Percentiles rank a stretch among this genome's conserved stretches.
Conservation (phyloP, 176 grass and related monocot genomes). For the Zoysia japonica region DNA sequence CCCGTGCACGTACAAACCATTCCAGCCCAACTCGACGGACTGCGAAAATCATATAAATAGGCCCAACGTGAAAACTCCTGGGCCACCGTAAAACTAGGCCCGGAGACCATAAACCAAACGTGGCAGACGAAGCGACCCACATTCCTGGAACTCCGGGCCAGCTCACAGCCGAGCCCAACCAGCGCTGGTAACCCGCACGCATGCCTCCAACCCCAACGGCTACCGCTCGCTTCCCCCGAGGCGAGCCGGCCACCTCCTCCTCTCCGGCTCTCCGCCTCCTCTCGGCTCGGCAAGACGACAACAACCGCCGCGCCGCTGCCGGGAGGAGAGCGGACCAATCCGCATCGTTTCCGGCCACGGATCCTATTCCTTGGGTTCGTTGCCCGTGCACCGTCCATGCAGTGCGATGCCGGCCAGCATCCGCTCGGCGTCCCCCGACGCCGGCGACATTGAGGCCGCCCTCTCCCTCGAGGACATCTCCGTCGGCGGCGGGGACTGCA, state of each 20-base stretch:
- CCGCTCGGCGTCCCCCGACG: constrained; percentile 3
- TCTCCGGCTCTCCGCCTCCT: neutral
- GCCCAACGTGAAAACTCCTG: too few species aligned
- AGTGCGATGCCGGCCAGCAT: constrained; percentile 31
- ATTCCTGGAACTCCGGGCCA: neutral
- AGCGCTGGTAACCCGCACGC: neutral
- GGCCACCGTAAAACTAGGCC: too few species aligned
- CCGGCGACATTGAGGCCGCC: neutral
- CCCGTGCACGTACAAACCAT: too few species aligned
- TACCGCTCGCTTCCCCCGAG: constrained; percentile 28
- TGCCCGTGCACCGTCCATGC: neutral
- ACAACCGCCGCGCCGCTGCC: constrained; percentile 2
- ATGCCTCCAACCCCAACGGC: constrained; percentile 33
- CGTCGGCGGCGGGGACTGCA: constrained; percentile 39
- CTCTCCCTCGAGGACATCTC: constrained; percentile 14
- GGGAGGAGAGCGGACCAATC: neutral
- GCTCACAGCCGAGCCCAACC: neutral
- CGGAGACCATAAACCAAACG: neutral
- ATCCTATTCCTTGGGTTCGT: neutral
- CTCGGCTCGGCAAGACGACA: constrained; percentile 8
- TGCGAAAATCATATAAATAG: too few species aligned
- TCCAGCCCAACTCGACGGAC: too few species aligned
- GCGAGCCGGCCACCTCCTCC: neutral
- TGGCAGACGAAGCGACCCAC: neutral
- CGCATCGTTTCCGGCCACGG: neutral